Percentiles rank a stretch among this genome's conserved stretches.
phyloP scores from a whole-genome alignment of 1,284 basidiomycete species.

The Cerioporus squamosus region DNA sequence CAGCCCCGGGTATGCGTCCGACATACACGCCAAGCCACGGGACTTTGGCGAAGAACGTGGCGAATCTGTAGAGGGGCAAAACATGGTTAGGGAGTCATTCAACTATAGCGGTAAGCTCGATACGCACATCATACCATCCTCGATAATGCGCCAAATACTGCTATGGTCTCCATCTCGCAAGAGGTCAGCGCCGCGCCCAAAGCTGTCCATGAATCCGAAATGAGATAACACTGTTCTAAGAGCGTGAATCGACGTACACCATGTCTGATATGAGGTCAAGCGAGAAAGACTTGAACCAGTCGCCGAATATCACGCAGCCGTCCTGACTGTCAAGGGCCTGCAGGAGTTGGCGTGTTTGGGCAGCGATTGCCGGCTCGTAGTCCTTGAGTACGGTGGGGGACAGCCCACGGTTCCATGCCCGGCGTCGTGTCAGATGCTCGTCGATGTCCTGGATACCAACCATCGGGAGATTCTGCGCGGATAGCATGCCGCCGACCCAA shows the following conservation, averaged over 20 bases:
- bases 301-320: constrained; percentile 22
- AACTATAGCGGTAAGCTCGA: no score
- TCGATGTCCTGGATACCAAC: constrained; percentile 5
- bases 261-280: constrained; percentile 34
- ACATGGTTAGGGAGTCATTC: no score
- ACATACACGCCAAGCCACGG: constrained; percentile 19
- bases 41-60: constrained; percentile 4
- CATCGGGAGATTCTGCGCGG: background rate
- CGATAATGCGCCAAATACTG: no score
- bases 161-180: no score
- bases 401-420: constrained; percentile 27
- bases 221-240: no score
- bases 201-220: no score
- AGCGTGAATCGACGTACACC: background rate
- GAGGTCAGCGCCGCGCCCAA: no score
- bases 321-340: constrained; percentile 12
- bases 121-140: no score
- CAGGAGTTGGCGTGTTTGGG: constrained; percentile 22
- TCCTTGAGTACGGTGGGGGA: constrained; percentile 26
- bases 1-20: constrained; percentile 1
- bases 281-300: constrained; percentile 25
- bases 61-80: no score
- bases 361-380: constrained; percentile 26
- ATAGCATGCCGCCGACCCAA: background rate
- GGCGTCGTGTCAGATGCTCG: constrained; percentile 25